phyloP scores from a whole-genome alignment of 352 stramenopile species.

The Phytophthora sp. region DNA sequence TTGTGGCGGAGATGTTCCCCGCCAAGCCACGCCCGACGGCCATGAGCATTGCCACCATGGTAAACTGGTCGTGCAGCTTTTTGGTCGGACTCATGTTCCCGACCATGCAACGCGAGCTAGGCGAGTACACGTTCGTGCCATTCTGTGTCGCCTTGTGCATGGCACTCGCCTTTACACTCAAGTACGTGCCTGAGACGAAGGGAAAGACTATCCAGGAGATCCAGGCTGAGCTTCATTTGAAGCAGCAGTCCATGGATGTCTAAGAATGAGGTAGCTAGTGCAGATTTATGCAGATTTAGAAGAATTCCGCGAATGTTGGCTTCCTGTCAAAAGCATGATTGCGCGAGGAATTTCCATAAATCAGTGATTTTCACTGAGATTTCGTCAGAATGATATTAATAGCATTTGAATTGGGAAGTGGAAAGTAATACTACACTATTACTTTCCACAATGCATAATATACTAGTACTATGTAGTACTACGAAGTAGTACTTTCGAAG shows the following conservation, averaged over 20 bases:
- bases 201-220: constrained; percentile 82
- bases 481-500: too few species aligned
- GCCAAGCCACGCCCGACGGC: constrained; percentile 91
- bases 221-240: constrained; percentile 56
- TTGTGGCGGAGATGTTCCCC: constrained; percentile 97
- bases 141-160: constrained; percentile 87
- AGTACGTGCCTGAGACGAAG: constrained; percentile 93
- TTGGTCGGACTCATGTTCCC: constrained; percentile 94
- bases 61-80: constrained; percentile 97
- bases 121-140: constrained; percentile 90
- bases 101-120: constrained; percentile 86
- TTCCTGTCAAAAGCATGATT: constrained; percentile 6
- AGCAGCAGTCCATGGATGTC: constrained; percentile 35
- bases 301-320: constrained; percentile 2
- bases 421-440: too few species aligned
- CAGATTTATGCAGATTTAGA: constrained; percentile 23
- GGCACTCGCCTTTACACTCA: constrained; percentile 78
- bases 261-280: constrained; percentile 16
- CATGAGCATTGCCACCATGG: constrained; percentile 92
- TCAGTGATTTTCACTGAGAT: too few species aligned
- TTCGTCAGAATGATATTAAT: too few species aligned
- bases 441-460: too few species aligned
- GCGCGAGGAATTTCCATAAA: neutral
- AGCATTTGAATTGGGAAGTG: too few species aligned
- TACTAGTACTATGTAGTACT: too few species aligned